These are phyloP conservation scores for Penicillium hesseltinei DNA, from an alignment of 2,329 filamentous ascomycete genomes.

Conservation along the genomic window DNA sequence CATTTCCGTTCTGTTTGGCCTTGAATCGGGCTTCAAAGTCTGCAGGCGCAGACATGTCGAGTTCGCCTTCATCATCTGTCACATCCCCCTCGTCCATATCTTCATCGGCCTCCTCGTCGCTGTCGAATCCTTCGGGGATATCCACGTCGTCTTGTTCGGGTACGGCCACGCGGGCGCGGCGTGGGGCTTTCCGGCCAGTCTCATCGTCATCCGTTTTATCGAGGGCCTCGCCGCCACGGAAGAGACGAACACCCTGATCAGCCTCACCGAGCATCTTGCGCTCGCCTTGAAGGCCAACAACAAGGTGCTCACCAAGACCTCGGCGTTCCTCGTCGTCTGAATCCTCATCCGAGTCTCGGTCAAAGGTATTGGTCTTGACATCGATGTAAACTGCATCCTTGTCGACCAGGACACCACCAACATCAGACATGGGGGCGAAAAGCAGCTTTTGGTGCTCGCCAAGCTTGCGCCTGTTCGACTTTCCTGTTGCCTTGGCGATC, in stretches of 20 bases:
- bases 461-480: constrained; percentile 72
- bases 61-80: constrained; percentile 37
- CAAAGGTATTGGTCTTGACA: constrained; percentile 69
- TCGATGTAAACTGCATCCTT: constrained; percentile 94
- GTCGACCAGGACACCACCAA: constrained; percentile 91
- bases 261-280: constrained; percentile 77
- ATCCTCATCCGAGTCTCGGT: constrained; percentile 61
- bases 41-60: constrained; percentile 41
- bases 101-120: constrained; percentile 52
- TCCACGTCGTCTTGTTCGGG: constrained; percentile 51
- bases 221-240: constrained; percentile 72
- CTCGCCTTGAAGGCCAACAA: constrained; percentile 83
- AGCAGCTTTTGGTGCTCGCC: constrained; percentile 97
- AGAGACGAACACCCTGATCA: constrained; percentile 79
- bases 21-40: constrained; percentile 46
- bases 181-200: constrained; percentile 53
- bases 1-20: constrained; percentile 52
- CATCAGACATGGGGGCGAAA: constrained; percentile 97
- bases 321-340: constrained; percentile 63
- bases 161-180: constrained; percentile 53
- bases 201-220: constrained; percentile 56
- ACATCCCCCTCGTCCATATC: constrained; percentile 51
- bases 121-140: constrained; percentile 58
- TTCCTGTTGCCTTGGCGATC: constrained; percentile 78
- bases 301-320: constrained; percentile 93